Conservation (phyloP, 805 yeast species). For the Brettanomyces anomalus region DNA sequence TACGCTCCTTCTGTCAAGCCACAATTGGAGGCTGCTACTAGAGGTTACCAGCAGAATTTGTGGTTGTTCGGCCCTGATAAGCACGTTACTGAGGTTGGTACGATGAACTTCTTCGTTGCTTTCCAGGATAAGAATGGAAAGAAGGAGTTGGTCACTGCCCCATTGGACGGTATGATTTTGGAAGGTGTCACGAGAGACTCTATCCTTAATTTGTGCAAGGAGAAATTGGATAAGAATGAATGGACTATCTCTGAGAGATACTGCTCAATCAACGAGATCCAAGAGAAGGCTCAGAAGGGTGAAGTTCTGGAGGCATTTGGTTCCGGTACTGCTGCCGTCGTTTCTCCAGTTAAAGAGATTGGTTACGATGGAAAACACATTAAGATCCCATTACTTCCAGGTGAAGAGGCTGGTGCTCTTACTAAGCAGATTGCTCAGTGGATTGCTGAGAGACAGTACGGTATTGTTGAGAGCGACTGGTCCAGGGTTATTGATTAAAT, state of each 20-base stretch:
- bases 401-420: slow-evolving; percentile 70
- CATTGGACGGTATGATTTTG: slow-evolving; percentile 92
- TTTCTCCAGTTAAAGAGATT: slow-evolving; percentile 84
- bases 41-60: slow-evolving; percentile 93
- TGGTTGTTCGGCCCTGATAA: slow-evolving; percentile 92
- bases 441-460: slow-evolving; percentile 89
- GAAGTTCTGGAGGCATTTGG: slow-evolving; percentile 92
- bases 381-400: slow-evolving; percentile 69
- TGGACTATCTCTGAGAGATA: slow-evolving; percentile 84
- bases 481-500: slow-evolving; percentile 24
- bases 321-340: slow-evolving; percentile 96
- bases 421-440: slow-evolving; percentile 73
- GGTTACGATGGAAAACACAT: slow-evolving; percentile 72
- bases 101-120: slow-evolving; percentile 91
- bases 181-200: slow-evolving; percentile 97
- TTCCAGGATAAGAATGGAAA: slow-evolving; percentile 67
- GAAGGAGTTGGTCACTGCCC: slow-evolving; percentile 91
- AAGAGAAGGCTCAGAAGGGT: slow-evolving; percentile 68
- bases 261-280: slow-evolving; percentile 73
- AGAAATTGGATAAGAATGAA: slow-evolving; percentile 60
- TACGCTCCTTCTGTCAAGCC: slow-evolving; percentile 95
- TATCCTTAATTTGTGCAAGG: slow-evolving; percentile 65
- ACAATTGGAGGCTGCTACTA: slow-evolving; percentile 77
- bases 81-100: slow-evolving; percentile 91
- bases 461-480: slow-evolving; percentile 62